phyloP scores from a whole-genome alignment of 352 stramenopile genomes.

The Phytopythium mirpurense region DNA sequence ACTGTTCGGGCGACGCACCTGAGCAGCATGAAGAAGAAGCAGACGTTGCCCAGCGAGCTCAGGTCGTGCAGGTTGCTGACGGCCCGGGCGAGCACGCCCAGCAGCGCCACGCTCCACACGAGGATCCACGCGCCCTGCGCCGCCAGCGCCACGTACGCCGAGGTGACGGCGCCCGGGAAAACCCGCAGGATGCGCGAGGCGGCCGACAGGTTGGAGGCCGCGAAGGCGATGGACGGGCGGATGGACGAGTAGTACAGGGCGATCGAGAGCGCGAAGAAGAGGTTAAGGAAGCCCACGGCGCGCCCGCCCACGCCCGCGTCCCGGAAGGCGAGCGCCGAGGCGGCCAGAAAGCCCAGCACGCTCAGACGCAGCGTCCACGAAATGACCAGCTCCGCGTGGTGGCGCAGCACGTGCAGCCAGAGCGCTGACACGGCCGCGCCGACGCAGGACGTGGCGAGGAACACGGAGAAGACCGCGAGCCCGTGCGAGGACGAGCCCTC shows the following conservation, averaged over 20 bases:
- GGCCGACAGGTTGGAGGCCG: conserved; percentile 67
- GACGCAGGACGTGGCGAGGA: conserved; percentile 60
- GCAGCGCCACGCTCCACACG: conserved; percentile 69
- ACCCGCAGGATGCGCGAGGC: conserved; percentile 67
- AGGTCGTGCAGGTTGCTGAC: conserved; percentile 43
- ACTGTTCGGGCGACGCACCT: conserved; percentile 32
- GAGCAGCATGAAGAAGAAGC: conserved; percentile 83
- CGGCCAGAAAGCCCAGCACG: conserved; percentile 47
- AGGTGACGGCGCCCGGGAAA: conserved; percentile 66
- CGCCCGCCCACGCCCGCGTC: conserved; percentile 71
- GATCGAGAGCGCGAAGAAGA: conserved; percentile 67
- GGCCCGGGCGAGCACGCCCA: conserved; percentile 66
- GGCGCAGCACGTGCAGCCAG: conserved; percentile 76
- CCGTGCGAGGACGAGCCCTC: conserved; percentile 60
- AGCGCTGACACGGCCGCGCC: conserved; percentile 59
- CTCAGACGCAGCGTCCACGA: conserved; percentile 60
- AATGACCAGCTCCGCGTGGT: conserved; percentile 65
- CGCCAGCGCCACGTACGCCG: conserved; percentile 57
- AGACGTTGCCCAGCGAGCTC: conserved; percentile 59
- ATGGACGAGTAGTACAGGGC: conserved; percentile 62
- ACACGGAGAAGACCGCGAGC: conserved; percentile 64
- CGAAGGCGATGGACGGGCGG: conserved; percentile 70
- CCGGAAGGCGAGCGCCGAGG: conserved; percentile 50
- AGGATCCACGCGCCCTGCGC: conserved; percentile 67
- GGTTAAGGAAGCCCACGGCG: conserved; percentile 76